phyloP scores from a whole-genome alignment of 176 grass and related monocot species.

The Phoenix roebelenii region DNA sequence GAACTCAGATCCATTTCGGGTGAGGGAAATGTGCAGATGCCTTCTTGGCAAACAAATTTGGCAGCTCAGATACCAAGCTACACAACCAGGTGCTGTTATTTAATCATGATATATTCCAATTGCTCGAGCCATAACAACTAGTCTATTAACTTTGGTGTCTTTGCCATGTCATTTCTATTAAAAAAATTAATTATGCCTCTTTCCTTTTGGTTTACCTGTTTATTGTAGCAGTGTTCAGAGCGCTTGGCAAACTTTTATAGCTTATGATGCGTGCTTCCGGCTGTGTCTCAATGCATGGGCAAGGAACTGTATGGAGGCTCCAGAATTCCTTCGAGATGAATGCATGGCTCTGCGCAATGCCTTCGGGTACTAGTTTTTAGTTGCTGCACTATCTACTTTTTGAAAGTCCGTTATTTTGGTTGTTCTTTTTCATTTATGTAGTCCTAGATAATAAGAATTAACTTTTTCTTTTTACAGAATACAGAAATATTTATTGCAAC shows the following conservation, averaged over 20 bases:
- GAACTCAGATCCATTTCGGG: slow-evolving; percentile 31
- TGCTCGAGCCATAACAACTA: too few species aligned
- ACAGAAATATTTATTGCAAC: slow-evolving; percentile 83
- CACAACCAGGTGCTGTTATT: slow-evolving; percentile 39
- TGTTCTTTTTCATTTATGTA: too few species aligned
- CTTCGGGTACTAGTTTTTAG: slow-evolving; percentile 51
- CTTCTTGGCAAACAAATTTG: slow-evolving; percentile 33
- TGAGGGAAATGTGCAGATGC: slow-evolving; percentile 31
- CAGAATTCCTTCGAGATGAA: slow-evolving; percentile 88
- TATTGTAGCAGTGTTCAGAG: slow-evolving; percentile 60
- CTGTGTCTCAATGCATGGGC: slow-evolving; percentile 89
- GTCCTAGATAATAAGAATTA: too few species aligned
- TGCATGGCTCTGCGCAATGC: slow-evolving; percentile 64
- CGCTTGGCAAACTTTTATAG: slow-evolving; percentile 94
- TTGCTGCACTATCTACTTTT: slow-evolving; percentile 1
- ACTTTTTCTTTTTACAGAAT: slow-evolving; percentile 39
- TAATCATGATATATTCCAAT: too few species aligned
- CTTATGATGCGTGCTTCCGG: slow-evolving; percentile 89
- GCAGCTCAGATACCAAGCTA: slow-evolving; percentile 55
- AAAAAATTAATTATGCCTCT: slow-evolving; percentile 13
- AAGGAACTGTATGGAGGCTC: slow-evolving; percentile 72
- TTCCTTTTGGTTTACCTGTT: slow-evolving; percentile 11
- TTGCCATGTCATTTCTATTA: too few species aligned
- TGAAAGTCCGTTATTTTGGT: not conserved
- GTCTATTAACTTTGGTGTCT: too few species aligned